Evolutionary conservation across 1,284 basidiomycete species (phyloP).

Genomic region (Leccinum subrobustum): DNA sequence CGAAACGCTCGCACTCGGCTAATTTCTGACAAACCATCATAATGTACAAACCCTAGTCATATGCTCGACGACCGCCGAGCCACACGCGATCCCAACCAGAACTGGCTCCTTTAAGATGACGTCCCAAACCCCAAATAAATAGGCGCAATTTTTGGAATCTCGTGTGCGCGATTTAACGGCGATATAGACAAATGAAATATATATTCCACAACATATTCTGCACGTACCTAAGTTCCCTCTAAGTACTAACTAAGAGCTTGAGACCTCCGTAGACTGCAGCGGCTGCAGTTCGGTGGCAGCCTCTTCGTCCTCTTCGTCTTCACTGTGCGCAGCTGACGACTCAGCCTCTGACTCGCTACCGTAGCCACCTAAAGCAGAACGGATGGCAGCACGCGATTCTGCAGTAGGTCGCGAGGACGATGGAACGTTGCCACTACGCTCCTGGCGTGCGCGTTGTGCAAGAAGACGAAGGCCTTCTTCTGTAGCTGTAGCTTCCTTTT

Average conservation of each 20-base stretch:
- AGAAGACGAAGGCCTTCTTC: conserved; percentile 94
- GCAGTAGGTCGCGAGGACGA: conserved; percentile 53
- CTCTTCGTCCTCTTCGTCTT: conserved; percentile 74
- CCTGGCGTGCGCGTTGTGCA: conserved; percentile 94
- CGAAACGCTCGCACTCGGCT: too few relatives aligned
- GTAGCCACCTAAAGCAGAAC: conserved; percentile 77
- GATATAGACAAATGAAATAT: too few relatives aligned
- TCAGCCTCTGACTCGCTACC: conserved; percentile 70
- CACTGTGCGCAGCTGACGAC: conserved; percentile 44
- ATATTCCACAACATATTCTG: too few relatives aligned
- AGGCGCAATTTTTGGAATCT: too few relatives aligned
- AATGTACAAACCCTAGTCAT: too few relatives aligned
- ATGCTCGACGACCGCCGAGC: too few relatives aligned
- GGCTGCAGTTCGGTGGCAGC: conserved; percentile 50
- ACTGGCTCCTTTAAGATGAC: too few relatives aligned
- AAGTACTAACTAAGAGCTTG: neutral
- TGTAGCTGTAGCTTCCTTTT: conserved; percentile 71
- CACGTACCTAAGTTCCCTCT: neutral
- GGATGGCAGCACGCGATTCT: conserved; percentile 51
- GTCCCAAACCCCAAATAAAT: too few relatives aligned
- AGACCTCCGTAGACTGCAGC: too few relatives aligned
- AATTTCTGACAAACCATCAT: too few relatives aligned
- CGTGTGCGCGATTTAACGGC: too few relatives aligned
- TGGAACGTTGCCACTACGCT: conserved; percentile 79
- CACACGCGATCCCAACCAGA: too few relatives aligned